Percentiles rank a stretch among this genome's conserved stretches.
phyloP scores from a whole-genome alignment of 345 rosid genomes.

The Dipteronia dyeriana region DNA sequence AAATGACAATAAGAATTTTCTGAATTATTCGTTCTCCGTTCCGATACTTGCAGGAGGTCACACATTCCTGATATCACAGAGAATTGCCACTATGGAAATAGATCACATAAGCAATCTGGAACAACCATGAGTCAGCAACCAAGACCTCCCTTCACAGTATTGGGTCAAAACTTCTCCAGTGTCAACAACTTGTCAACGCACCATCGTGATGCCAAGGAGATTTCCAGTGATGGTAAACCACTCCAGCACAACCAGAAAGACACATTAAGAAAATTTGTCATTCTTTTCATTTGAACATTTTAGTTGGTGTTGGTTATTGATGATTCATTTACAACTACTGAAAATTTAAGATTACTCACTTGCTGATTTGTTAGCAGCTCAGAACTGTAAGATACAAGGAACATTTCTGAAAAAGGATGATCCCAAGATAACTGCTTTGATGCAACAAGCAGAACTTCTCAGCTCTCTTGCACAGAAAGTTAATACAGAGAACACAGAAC shows the following conservation, averaged over 20 bases:
- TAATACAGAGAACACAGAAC: constrained; percentile 68
- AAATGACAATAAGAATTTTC: not conserved
- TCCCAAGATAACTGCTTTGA: constrained; percentile 72
- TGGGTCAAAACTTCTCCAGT: constrained; percentile 52
- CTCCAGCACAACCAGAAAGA: constrained; percentile 21
- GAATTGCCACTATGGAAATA: constrained; percentile 44
- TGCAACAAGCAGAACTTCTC: constrained; percentile 94
- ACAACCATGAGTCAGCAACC: constrained; percentile 44
- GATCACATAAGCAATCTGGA: constrained; percentile 49
- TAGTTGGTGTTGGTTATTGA: not conserved
- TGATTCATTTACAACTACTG: not conserved
- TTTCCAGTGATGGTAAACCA: constrained; percentile 45
- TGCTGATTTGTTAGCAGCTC: constrained; percentile 41
- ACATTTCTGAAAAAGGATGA: constrained; percentile 75
- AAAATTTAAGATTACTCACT: constrained; percentile 13
- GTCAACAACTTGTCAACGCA: constrained; percentile 27
- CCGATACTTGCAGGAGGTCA: constrained; percentile 52
- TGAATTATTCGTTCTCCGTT: constrained; percentile 7
- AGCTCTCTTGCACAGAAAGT: constrained; percentile 80
- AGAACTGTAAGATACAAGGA: constrained; percentile 45
- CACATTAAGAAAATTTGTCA: not conserved
- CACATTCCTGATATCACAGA: constrained; percentile 54
- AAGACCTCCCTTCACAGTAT: constrained; percentile 63
- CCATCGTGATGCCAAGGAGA: constrained; percentile 40
- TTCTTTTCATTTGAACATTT: constrained; percentile 10